Base-by-base conservation (phyloP, 768 basidiomycete genomes). In the Gloeophyllum trabeum region DNA sequence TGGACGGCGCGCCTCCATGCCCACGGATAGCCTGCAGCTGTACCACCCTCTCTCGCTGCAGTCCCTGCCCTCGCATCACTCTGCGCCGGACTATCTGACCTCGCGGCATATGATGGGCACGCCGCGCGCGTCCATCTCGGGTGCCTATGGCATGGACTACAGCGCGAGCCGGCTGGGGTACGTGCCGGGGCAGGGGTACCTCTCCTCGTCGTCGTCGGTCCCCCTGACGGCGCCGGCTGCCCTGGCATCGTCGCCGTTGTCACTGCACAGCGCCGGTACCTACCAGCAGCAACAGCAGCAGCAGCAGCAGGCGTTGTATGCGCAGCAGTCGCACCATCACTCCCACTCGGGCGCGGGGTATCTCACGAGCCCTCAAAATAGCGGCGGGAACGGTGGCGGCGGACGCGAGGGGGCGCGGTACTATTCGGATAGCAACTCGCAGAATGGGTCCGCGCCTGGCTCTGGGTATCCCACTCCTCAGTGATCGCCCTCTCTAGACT, bases 1-100 rank as follows among this genome's bases (percentile, higher is more conserved):
- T 21, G 36, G 10, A 6, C 73, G 83, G 23, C 74, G 84, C 19
- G 65, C 79, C 2, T 75, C 81, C 2, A 75, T 86, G 63, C 77
- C 81, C 4, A 69, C 80, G 18, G 83, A 86, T 50, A 67, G 71
- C 46, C 63, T 87, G 21, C 81, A 83, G 53, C 67, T 88, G 30
- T 87, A 84, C 56, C 81, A 82, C 51, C 84, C 85, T 10, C 77
- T 86, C 74, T 76, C 80, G 5, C 71, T 86, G 19, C 82, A 83
- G 56, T 76, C 78, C 19, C 51, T 62, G 40, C 47, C 57, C 25
- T 53, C 28, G 16, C 10, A 10, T 32, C 28, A 32, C 16, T 10
- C 28, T 10, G 10, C 56, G 38, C 44, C 64, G 14, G 71, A 71
- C 4, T 74, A 74, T 47, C 50, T 54, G 26, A 56, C 64, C 7